phyloP scores from a whole-genome alignment of 1,284 basidiomycete genomes.

The Fomitopsis betulina region DNA sequence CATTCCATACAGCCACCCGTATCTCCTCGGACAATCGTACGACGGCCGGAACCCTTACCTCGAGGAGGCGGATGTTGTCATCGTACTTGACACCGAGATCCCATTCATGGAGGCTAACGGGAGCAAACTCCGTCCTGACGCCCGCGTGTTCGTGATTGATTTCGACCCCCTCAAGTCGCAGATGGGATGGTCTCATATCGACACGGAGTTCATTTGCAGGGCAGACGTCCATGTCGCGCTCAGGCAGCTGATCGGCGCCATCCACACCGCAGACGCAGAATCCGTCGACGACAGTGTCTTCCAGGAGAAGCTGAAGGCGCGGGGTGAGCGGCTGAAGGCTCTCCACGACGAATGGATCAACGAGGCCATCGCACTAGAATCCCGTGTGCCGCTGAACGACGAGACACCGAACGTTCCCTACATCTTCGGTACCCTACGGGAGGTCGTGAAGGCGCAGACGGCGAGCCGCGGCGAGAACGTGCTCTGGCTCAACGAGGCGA shows the following conservation, averaged over 20 bases:
- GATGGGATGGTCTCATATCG: conserved; percentile 51
- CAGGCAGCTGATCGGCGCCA: conserved; percentile 38
- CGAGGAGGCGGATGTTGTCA: conserved; percentile 52
- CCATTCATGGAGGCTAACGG: conserved; percentile 57
- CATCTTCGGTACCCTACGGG: conserved; percentile 46
- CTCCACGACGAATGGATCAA: conserved; percentile 26
- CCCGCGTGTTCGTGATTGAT: conserved; percentile 58
- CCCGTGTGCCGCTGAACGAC: conserved; percentile 11
- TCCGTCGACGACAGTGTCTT: conserved; percentile 1
- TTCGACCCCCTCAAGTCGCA: conserved; percentile 55
- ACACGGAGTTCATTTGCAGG: conserved; percentile 51
- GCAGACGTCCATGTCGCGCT: conserved; percentile 53
- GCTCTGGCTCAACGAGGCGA: conserved; percentile 58
- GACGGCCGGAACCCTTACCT: conserved; percentile 42
- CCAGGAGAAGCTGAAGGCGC: conserved; percentile 6
- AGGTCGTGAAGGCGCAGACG: conserved; percentile 31
- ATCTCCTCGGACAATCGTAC: conserved; percentile 47
- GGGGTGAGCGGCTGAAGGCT: conserved; percentile 13
- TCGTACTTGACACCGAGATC: conserved; percentile 60
- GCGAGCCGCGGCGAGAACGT: conserved; percentile 34
- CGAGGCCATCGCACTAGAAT: conserved; percentile 19
- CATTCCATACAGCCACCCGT: conserved; percentile 53
- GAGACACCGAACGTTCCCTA: conserved; percentile 40
- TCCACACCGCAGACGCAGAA: conserved; percentile 10
- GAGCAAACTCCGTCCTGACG: conserved; percentile 35